Conservation (phyloP, 352 stramenopile genomes). For the Pelagophyceae sp. region DNA sequence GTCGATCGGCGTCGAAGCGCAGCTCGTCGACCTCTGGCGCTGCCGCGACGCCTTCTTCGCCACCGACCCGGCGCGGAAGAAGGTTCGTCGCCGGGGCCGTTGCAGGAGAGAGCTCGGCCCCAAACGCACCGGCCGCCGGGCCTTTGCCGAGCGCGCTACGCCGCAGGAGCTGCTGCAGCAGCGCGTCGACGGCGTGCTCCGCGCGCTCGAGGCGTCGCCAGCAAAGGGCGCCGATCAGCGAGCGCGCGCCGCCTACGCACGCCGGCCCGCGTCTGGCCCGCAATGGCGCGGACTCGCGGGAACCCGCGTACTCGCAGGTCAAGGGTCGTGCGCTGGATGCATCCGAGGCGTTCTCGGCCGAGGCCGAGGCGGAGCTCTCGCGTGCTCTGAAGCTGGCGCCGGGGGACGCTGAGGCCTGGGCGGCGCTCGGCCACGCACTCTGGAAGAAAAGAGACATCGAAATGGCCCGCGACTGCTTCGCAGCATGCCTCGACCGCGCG, state of each 20-base stretch:
- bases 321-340: conserved; percentile 1
- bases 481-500: neutral
- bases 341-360: neutral
- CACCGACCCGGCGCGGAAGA: neutral
- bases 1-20: neutral
- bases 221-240: neutral
- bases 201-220: neutral
- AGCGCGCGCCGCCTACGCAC: neutral
- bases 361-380: conserved; percentile 16
- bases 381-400: conserved; percentile 26
- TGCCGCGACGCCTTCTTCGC: neutral
- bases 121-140: no score
- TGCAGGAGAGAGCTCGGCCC: no score
- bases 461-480: conserved; percentile 21
- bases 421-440: conserved; percentile 21
- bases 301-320: no score
- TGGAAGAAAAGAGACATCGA: conserved; percentile 25
- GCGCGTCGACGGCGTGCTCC: neutral
- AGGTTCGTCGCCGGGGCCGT: neutral
- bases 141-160: no score
- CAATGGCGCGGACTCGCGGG: no score
- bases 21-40: neutral
- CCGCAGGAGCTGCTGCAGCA: neutral
- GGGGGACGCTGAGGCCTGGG: conserved; percentile 20
- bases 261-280: no score